A percentile compares a stretch with the other conserved stretches of the same genome.
Conservation (phyloP, 257 asterid genomes). For the Fraxinus quadrangulata region DNA sequence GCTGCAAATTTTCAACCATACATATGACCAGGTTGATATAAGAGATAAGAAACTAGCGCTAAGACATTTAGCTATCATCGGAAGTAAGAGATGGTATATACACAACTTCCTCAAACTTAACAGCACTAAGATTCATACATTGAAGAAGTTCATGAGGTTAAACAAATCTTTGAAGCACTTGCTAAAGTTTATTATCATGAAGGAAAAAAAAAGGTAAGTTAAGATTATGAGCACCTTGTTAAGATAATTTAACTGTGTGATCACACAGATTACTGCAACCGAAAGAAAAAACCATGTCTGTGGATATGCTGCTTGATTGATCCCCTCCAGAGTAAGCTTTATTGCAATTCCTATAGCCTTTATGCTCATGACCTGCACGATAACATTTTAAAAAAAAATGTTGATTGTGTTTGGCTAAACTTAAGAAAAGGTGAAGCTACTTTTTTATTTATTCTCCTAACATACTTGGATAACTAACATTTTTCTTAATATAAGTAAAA, state of each 20-base stretch:
- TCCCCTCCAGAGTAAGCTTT: slow-evolving; percentile 81
- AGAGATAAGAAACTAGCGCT: background rate
- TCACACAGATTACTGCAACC: slow-evolving; percentile 61
- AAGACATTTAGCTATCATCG: background rate
- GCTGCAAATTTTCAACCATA: background rate
- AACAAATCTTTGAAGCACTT: background rate
- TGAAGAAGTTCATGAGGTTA: background rate
- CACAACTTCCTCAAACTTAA: background rate
- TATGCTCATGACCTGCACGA: slow-evolving; percentile 75
- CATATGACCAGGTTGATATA: background rate
- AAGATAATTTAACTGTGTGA: slow-evolving; percentile 78
- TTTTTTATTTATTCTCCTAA: background rate
- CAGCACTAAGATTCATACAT: background rate
- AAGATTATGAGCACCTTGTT: slow-evolving; percentile 59
- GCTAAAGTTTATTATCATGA: background rate
- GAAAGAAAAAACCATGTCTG: slow-evolving; percentile 79
- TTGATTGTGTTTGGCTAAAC: background rate
- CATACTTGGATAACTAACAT: background rate
- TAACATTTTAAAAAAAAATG: background rate
- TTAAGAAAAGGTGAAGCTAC: background rate
- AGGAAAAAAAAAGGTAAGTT: background rate
- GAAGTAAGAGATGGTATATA: background rate
- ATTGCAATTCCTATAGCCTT: slow-evolving; percentile 92
- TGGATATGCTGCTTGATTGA: slow-evolving; percentile 63
- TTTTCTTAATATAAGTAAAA: background rate